A percentile compares a stretch with the other conserved stretches of the same genome.
These are phyloP conservation scores for Ambispora gerdemannii DNA, from an alignment of 192 early-diverging fungal genomes.

Conservation along the genomic window DNA sequence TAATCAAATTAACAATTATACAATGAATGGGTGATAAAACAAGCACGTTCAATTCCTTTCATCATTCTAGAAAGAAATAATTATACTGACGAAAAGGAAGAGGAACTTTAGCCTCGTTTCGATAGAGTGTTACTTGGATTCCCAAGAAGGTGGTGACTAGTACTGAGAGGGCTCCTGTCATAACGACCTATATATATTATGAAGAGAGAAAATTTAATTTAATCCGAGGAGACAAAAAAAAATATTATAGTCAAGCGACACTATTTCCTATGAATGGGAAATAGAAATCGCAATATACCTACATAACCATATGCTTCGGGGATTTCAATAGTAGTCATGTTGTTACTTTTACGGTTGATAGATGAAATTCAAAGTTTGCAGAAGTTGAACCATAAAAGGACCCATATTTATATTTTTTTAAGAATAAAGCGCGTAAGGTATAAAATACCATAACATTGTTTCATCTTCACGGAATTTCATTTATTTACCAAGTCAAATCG, in stretches of 20 bases:
- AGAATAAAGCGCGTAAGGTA: too few species aligned
- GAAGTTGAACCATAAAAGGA: too few species aligned
- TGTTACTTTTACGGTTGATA: too few species aligned
- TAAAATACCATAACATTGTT: too few species aligned
- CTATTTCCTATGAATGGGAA: not conserved
- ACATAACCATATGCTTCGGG: conserved; percentile 24
- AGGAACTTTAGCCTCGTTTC: conserved; percentile 59
- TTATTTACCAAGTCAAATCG: too few species aligned
- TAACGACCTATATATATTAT: conserved; percentile 39
- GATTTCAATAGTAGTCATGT: not conserved
- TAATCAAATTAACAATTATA: conserved; percentile 4
- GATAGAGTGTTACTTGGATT: conserved; percentile 47
- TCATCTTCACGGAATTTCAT: too few species aligned
- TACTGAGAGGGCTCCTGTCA: conserved; percentile 35
- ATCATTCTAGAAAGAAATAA: not conserved
- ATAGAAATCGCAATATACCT: not conserved
- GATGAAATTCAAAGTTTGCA: too few species aligned
- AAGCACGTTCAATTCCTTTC: not conserved
- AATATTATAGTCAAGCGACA: not conserved
- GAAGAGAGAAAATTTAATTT: not conserved
- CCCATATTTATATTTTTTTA: too few species aligned
- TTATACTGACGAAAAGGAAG: conserved; percentile 62
- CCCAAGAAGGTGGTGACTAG: conserved; percentile 47
- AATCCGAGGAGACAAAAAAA: not conserved
- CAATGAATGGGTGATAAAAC: not conserved